Base-by-base conservation (phyloP, 192 early-diverging fungal genomes). In the Backusella psychrophila region DNA sequence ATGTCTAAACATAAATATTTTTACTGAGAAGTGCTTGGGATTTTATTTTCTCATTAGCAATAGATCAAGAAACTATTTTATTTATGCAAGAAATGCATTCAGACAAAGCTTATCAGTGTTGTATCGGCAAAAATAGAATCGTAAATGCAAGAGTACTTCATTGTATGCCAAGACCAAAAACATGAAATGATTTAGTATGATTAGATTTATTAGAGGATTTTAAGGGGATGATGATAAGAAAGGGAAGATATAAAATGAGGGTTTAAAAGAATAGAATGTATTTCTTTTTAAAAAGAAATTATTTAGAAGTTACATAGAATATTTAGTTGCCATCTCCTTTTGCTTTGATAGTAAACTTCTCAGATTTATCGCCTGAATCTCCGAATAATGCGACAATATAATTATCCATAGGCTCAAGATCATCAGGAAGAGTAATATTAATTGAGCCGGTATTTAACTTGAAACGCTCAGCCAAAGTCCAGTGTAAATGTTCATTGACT, bases 401-500 rank as follows among this genome's bases (percentile, higher is more conserved):
- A 15, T 34, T 73, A 23, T 15, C 1, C 29, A 39, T 72, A n/a
- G 77, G 15, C 11, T 42, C 29, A 6, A 78, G 42, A 19, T 67
- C 12, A 23, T n/a, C 19, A 21, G 77, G 71, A 36, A 78, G 59
- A 34, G 71, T 73, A 23, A 78, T 23, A 6, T 42, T 17, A 21
- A 73, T 63, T 34, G 71, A 67, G 31, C 77, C 77, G 12, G 35
- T 12, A 52, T 67, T 68, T 6, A 78, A 21, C 38, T 35, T 52
- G 38, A 78, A 78, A 19, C 34, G 41, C n/a, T 34, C 19, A 23
- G 71, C 77, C 12, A 78, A 63, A 15, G 23, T 15, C 77, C 77
- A 78, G 14, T 73, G 71, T 73, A 38, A 49, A 38, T 78, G 71
- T 12, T 78, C 77, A 59, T 78, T 78, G 11, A 26, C 42, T 9